Evolutionary conservation across 106 monocot genomes (phyloP).

Genomic region (Acanthochlamys bracteata): DNA sequence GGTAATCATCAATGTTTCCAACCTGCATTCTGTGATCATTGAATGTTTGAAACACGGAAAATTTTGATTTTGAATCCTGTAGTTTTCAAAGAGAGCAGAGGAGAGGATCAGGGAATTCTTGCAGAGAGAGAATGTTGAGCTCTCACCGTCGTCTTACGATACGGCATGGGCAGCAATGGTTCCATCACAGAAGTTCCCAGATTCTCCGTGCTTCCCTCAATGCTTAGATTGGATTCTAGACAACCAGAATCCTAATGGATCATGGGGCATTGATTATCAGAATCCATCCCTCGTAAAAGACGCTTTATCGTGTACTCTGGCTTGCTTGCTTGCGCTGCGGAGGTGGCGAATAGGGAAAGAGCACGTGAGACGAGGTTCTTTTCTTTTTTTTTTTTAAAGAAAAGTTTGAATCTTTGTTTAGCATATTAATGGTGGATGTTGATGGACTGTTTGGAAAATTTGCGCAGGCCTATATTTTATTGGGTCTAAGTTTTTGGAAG

Average conservation of each 20-base stretch:
- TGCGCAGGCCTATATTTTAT: slow-evolving; percentile 70
- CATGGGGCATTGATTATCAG: slow-evolving; percentile 42
- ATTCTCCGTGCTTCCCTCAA: slow-evolving; percentile 70
- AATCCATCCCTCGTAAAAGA: slow-evolving; percentile 38
- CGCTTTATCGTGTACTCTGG: slow-evolving; percentile 64
- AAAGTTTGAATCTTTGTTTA: slow-evolving; percentile 1
- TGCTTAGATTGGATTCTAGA: slow-evolving; percentile 79
- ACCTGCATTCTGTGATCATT: too few relatives aligned
- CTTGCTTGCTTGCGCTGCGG: slow-evolving; percentile 71
- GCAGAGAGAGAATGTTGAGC: slow-evolving; percentile 23
- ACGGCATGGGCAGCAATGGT: slow-evolving; percentile 98
- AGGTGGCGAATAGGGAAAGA: slow-evolving; percentile 72
- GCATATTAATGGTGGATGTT: slow-evolving; percentile 6
- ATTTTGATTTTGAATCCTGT: neutral
- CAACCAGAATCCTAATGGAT: slow-evolving; percentile 73
- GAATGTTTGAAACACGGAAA: too few relatives aligned
- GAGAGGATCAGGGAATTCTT: slow-evolving; percentile 45
- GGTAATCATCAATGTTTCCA: too few relatives aligned
- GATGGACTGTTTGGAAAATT: slow-evolving; percentile 2
- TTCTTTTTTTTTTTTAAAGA: too few relatives aligned
- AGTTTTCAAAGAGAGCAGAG: slow-evolving; percentile 16
- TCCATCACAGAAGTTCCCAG: slow-evolving; percentile 32
- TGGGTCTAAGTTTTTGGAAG: slow-evolving; percentile 38
- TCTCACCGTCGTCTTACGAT: slow-evolving; percentile 61
- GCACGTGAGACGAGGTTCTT: slow-evolving; percentile 56